Evolutionary conservation across 1,284 basidiomycete genomes (phyloP), one percentile per base, ranked within the genome.

Genomic region (Takashimella tepidaria): DNA sequence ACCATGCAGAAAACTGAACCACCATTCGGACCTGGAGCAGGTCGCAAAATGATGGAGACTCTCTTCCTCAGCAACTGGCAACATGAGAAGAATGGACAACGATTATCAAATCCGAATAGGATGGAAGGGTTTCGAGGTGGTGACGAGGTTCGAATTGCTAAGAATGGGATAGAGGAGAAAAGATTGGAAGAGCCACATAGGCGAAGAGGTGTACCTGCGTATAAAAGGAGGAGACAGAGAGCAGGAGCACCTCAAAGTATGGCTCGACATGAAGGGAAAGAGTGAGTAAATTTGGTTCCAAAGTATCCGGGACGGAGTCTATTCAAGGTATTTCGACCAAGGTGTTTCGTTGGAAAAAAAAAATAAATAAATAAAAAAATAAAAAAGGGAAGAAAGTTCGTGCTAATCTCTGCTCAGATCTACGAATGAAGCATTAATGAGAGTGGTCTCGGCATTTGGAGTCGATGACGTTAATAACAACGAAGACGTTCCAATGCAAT

Each of bases 1-100:
- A 78, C 77, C 1, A 84, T 87, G 78, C 78, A 87, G 56, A 72
- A 79, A 1, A 79, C 80, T 24, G 80, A 83, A 1, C 79, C 80
- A 5, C 79, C 80, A 21, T 73, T 73, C 48, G 68, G 69, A 6
- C 53, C 63, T 0, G 47, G 61, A 11, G 75, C 73, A 2, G 90
- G 87, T 0, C 78, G 83, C 51, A 76, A 69, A 47, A 87, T 97
- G 86, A 89, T 97, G 85, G 68, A 72, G 55, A 70, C 72, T n/a
- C 63, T 72, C 1, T 74, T 70, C 61, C 59, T 74, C 24, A 64
- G 60, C 45, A 74, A 74, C 62, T 74, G 72, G 72, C 67, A 71
- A 53, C 68, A 72, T 48, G 72, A 74, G 58, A 68, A 72, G 55
- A 67, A 69, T 31, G 68, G 70, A 0, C 60, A 66, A 54, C 40